Conservation (phyloP, 352 stramenopile genomes). For the Phytophthora europaea region DNA sequence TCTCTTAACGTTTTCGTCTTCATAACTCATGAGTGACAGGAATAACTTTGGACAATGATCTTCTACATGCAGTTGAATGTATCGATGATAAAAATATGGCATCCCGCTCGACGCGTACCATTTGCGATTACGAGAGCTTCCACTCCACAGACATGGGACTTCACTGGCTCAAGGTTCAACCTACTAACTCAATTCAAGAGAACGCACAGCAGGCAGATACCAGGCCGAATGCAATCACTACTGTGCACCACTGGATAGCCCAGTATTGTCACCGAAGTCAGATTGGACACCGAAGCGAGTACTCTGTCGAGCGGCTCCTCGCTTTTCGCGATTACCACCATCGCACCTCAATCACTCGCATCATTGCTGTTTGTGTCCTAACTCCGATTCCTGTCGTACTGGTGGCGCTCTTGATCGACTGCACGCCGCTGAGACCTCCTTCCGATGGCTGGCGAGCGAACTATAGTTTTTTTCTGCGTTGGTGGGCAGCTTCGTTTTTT, state of each 20-base stretch:
- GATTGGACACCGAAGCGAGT: constrained; percentile 4
- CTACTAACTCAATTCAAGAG: not conserved
- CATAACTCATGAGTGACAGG: no score
- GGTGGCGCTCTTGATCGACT: not conserved
- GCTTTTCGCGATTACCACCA: constrained; percentile 2
- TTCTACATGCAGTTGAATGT: not conserved
- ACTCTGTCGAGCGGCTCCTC: not conserved
- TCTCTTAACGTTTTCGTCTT: no score
- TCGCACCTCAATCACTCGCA: not conserved
- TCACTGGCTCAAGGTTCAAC: not conserved
- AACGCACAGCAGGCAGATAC: not conserved
- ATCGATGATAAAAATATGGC: not conserved
- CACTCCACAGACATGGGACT: not conserved
- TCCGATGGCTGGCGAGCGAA: not conserved
- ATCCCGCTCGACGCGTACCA: not conserved
- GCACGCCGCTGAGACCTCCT: not conserved
- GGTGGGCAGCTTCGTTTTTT: not conserved
- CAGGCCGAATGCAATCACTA: not conserved
- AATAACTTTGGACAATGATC: no score
- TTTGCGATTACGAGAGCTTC: not conserved
- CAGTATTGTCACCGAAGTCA: not conserved
- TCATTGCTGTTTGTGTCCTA: not conserved
- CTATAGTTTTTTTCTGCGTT: not conserved
- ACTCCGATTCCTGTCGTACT: not conserved
- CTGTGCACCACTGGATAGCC: not conserved